Base-by-base conservation (phyloP, 2,329 filamentous ascomycete genomes). In the Aureobasidium sp. region DNA sequence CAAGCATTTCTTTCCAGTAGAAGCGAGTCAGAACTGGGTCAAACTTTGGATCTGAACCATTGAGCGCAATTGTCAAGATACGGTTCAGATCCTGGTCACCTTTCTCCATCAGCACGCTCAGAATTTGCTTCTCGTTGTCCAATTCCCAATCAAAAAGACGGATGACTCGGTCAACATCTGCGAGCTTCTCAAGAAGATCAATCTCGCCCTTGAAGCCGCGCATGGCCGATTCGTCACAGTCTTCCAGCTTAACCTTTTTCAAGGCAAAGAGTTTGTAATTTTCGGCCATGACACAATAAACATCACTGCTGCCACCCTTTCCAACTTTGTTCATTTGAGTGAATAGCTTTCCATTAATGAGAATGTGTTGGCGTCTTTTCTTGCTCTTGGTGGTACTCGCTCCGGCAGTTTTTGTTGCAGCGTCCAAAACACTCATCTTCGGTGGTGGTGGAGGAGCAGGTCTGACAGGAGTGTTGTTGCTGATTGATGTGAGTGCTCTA, bases 1-100 rank as follows among this genome's bases (percentile, higher is more conserved):
- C 91, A 21, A 99, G 86, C 94, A 99, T 99, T 76, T 99, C 94
- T 74, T 96, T 94, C 94, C 94, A 99, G 79, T 96, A 96, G 76
- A 90, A 95, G n/a, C 94, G 88, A 13, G 94, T 91, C 73, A 97
- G 97, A 59, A 88, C 89, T 1, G 90, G 83, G 71, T 99, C 94
- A 64, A 99, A 88, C 63, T 82, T 84, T 42, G 89, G 84, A 59
- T 88, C 84, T 64, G 91, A 87, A 0, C 66, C 69, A 69, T 86
- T 90, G 69, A 83, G 70, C 84, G 89, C 70, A 66, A 86, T 83
- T 39, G 86, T 87, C 66, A 99, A 82, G 59, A 97, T 86, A 61
- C 88, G 90, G 71, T 95, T 89, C 69, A 99, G 83, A 74, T 99
- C 94, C 27, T 93, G 85, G 76, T 99, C 94, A 66, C 94, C 94